Percentiles rank a stretch among this genome's conserved stretches.
phyloP scores from a whole-genome alignment of 306 rosid species.

The Ormosia semicastrata region DNA sequence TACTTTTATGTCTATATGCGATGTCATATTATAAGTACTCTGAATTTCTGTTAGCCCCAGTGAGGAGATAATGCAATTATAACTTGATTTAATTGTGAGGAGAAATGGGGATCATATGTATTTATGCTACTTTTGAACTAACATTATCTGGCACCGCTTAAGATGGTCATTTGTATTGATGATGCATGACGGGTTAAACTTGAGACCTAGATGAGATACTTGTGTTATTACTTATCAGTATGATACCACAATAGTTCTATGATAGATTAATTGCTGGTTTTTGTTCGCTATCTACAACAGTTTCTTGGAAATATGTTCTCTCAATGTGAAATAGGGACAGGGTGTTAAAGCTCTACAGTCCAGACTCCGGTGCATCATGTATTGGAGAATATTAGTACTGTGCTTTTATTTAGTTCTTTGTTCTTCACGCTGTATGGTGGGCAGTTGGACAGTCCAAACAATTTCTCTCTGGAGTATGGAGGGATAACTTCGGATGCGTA shows the following conservation, averaged over 20 bases:
- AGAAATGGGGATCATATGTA: constrained; percentile 9
- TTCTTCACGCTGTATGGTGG: background rate
- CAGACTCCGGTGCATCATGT: background rate
- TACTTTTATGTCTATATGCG: constrained; percentile 15
- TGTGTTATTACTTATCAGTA: background rate
- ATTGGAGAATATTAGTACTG: background rate
- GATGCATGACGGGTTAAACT: constrained; percentile 10
- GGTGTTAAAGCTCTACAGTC: background rate
- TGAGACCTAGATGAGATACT: constrained; percentile 2
- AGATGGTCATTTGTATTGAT: constrained; percentile 8
- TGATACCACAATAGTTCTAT: background rate
- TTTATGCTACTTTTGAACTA: constrained; percentile 13
- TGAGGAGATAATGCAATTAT: constrained; percentile 13
- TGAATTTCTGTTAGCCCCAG: constrained; percentile 1
- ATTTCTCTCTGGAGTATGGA: background rate
- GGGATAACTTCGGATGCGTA: background rate
- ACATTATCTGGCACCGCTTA: background rate
- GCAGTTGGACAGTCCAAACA: background rate
- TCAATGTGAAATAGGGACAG: background rate
- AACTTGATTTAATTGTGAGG: background rate
- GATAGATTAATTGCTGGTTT: background rate
- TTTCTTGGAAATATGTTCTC: background rate
- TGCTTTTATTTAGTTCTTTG: background rate
- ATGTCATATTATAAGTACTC: constrained; percentile 5
- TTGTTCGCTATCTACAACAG: background rate